These are phyloP conservation scores for Hordeum pubiflorum DNA, from an alignment of 202 grass and related monocot species.

Conservation along the genomic window DNA sequence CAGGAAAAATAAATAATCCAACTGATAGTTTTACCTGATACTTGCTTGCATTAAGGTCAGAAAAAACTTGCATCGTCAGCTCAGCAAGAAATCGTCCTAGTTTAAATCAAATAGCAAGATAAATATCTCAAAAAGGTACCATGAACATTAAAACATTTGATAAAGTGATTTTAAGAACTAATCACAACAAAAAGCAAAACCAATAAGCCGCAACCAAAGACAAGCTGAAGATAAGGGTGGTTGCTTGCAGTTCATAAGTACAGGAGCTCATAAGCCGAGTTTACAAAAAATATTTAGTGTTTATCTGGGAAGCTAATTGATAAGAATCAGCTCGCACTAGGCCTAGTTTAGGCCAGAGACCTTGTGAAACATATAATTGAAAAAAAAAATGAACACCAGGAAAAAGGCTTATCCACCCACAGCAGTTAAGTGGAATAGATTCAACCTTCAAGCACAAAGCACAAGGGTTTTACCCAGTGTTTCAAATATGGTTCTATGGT, in stretches of 20 bases:
- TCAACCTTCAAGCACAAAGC: constrained; percentile 13
- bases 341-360: not conserved
- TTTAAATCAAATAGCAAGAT: constrained; percentile 24
- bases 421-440: not conserved
- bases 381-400: not conserved
- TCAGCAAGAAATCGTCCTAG: constrained; percentile 91
- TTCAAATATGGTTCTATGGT: not conserved
- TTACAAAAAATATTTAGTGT: not conserved
- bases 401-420: not conserved
- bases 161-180: constrained; percentile 8
- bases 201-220: not conserved
- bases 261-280: not conserved
- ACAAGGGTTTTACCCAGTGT: not conserved
- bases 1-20: not conserved
- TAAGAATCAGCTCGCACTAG: not conserved
- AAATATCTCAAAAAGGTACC: not conserved
- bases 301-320: constrained; percentile 5
- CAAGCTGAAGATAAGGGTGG: constrained; percentile 1
- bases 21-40: constrained; percentile 69
- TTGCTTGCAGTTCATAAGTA: constrained; percentile 6
- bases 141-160: not conserved
- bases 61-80: constrained; percentile 90
- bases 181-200: constrained; percentile 4
- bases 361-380: not conserved
- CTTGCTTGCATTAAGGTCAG: constrained; percentile 88